Conservation (phyloP, 2,329 filamentous ascomycete species). For the Fusarium nurragi region DNA sequence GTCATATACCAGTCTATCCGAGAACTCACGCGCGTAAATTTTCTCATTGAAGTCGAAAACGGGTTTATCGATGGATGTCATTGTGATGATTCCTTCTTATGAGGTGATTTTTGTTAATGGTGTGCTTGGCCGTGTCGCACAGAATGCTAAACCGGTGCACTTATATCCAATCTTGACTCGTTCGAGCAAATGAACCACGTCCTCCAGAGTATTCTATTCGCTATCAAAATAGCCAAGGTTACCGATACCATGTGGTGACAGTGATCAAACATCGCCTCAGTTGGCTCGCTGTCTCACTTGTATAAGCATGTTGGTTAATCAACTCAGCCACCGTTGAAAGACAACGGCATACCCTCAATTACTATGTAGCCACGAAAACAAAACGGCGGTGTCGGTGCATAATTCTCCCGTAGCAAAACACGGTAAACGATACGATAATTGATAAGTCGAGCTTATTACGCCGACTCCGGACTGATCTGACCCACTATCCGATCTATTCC, state of each 20-base stretch:
- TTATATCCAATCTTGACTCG: neutral
- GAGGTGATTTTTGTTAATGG: neutral
- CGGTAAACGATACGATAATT: neutral
- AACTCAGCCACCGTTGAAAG: neutral
- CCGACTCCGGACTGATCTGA: neutral
- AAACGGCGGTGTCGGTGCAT: neutral
- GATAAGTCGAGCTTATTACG: neutral
- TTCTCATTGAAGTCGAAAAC: rapidly evolving
- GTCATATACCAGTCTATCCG: neutral
- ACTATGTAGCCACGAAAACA: neutral
- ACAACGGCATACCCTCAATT: neutral
- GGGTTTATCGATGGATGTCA: neutral
- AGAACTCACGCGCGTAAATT: neutral
- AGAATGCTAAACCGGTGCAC: neutral
- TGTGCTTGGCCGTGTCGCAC: neutral
- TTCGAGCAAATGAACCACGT: neutral
- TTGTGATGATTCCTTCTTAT: neutral
- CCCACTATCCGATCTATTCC: neutral
- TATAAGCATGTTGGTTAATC: neutral
- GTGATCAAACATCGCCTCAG: neutral
- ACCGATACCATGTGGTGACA: neutral
- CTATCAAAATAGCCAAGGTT: neutral
- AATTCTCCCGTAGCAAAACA: neutral
- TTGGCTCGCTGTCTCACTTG: neutral
- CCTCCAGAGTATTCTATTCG: no score